phyloP scores from a whole-genome alignment of 2,329 filamentous ascomycete genomes.

The Rhynchosporium graminicola region DNA sequence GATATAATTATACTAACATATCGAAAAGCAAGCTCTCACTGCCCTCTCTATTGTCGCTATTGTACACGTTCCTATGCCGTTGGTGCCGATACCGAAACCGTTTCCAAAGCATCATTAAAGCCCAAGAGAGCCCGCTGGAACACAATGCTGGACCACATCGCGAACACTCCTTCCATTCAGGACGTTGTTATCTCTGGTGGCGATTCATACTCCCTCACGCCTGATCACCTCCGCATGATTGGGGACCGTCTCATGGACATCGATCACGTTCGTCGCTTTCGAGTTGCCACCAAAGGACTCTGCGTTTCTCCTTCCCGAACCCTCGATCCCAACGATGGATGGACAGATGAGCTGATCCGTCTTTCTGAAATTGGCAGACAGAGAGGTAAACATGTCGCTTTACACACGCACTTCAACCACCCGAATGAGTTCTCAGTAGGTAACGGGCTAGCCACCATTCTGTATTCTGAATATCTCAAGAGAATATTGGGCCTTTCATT shows the following conservation, averaged over 20 bases:
- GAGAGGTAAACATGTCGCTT: slow-evolving; percentile 59
- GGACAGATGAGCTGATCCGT: slow-evolving; percentile 54
- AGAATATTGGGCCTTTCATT: too few species aligned
- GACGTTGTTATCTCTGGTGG: slow-evolving; percentile 66
- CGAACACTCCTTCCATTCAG: slow-evolving; percentile 48
- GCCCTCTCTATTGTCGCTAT: slow-evolving; percentile 63
- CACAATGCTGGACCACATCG: slow-evolving; percentile 58
- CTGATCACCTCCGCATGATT: slow-evolving; percentile 54
- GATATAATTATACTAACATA: not conserved
- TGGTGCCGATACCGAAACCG: slow-evolving; percentile 54
- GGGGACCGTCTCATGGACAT: slow-evolving; percentile 57
- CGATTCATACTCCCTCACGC: slow-evolving; percentile 59
- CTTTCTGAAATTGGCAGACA: slow-evolving; percentile 52
- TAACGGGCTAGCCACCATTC: too few species aligned
- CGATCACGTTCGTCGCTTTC: slow-evolving; percentile 59
- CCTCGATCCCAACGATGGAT: slow-evolving; percentile 53
- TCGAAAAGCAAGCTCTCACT: slow-evolving; percentile 55
- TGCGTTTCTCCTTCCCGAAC: slow-evolving; percentile 59
- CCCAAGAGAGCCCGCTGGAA: slow-evolving; percentile 52
- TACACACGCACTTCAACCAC: slow-evolving; percentile 68
- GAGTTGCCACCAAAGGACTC: slow-evolving; percentile 63
- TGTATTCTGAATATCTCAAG: too few species aligned
- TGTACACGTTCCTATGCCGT: slow-evolving; percentile 63
- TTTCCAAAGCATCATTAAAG: slow-evolving; percentile 49
- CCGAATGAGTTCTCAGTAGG: slow-evolving; percentile 55